Evolutionary conservation across 1,139 yeast species (phyloP).

Genomic region (Geotrichum klebahnii): DNA sequence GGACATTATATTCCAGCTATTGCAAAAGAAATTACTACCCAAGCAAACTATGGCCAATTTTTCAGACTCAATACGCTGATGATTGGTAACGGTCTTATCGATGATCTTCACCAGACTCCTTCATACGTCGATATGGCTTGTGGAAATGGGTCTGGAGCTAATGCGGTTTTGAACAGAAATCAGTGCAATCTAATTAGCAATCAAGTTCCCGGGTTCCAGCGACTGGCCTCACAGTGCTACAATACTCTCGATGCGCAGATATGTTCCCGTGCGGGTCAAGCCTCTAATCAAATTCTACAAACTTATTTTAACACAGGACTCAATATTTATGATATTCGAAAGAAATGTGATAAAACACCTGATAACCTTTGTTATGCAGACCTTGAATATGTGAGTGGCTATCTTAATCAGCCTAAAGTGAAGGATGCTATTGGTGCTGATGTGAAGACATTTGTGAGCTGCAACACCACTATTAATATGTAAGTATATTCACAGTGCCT

Average conservation of each 20-base stretch:
- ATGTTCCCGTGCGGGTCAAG: slow-evolving; percentile 59
- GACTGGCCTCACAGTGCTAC: slow-evolving; percentile 54
- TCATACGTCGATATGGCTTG: slow-evolving; percentile 81
- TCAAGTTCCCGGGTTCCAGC: slow-evolving; percentile 55
- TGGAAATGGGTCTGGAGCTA: slow-evolving; percentile 69
- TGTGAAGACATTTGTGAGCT: slow-evolving; percentile 52
- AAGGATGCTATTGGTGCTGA: slow-evolving; percentile 58
- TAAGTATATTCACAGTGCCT: slow-evolving; percentile 12
- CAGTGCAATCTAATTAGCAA: slow-evolving; percentile 55
- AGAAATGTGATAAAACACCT: slow-evolving; percentile 50
- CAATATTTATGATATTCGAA: slow-evolving; percentile 67
- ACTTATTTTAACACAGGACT: slow-evolving; percentile 58
- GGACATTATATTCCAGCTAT: slow-evolving; percentile 83
- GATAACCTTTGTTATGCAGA: slow-evolving; percentile 53
- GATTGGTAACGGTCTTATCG: slow-evolving; percentile 84
- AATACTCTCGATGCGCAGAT: slow-evolving; percentile 48
- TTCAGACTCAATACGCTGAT: slow-evolving; percentile 67
- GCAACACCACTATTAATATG: slow-evolving; percentile 52
- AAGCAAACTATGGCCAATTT: slow-evolving; percentile 55
- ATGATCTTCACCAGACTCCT: slow-evolving; percentile 63
- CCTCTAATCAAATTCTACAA: slow-evolving; percentile 63
- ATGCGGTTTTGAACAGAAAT: slow-evolving; percentile 57
- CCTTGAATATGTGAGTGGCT: slow-evolving; percentile 52
- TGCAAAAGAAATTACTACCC: slow-evolving; percentile 65
- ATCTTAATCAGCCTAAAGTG: slow-evolving; percentile 57